Evolutionary conservation across 257 asterid species (phyloP), one percentile per base, ranked within the genome.

Genomic region (Nemophila menziesii): DNA sequence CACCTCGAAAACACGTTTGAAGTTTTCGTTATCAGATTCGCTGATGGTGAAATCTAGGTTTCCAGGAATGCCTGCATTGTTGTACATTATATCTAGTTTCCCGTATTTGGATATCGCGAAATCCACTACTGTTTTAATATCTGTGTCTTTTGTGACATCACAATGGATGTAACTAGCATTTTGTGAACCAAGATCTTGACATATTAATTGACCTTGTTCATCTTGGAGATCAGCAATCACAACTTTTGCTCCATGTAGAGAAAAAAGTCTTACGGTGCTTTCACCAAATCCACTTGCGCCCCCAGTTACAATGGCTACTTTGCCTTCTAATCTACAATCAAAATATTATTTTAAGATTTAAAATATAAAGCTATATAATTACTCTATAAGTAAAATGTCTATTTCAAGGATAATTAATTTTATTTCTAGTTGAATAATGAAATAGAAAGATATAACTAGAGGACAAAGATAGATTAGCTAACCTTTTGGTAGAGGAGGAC

Each of bases 261-360:
- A 48, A 58, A 80, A 84, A 2, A 80, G 78, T 36, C 84, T 38
- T 4, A 58, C 90, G 7, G 95, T 68, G 59, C 76, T 60, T 68
- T 74, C 95, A 1, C 95, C 95, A 33, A 84, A 72, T 12, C 95
- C 93, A 57, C 93, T 77, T 4, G 95, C 92, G 10, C 93, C 95
- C 34, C 95, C 95, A 29, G 95, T 84, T 41, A 84, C 56, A 22
- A 80, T 62, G 16, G 92, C 95, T 0, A 84, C 93, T 53, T 84
- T 84, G 16, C 93, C 92, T 49, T 74, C 80, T 45, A 84, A 52
- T 43, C 82, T 79, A 58, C 63, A 54, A 7, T 29, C 36, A 7
- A 29, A 2, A 29, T 29, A 7, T 26, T 26, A 24, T 24, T 24
- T 9, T 4, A 24, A 24, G 33, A 24, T 4, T 4, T 4, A 24